A percentile compares a stretch with the other conserved stretches of the same genome.
phyloP scores from a whole-genome alignment of 1,284 basidiomycete genomes.

The Lignosus rhinocerotis region DNA sequence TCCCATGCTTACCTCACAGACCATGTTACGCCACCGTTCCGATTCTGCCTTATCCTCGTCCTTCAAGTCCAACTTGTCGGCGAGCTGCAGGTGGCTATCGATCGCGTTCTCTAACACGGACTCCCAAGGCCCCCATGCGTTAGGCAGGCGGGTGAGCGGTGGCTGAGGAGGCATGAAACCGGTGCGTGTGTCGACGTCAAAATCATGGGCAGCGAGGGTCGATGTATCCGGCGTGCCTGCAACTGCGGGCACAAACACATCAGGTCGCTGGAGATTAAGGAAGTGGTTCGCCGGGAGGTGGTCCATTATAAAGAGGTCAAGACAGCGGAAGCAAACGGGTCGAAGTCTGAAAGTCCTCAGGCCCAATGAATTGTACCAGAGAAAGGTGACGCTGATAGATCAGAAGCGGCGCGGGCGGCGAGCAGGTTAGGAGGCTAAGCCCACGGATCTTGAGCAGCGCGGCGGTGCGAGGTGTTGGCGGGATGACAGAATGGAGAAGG shows the following conservation, averaged over 20 bases:
- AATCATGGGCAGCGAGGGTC: conserved; percentile 90
- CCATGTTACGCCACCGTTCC: conserved; percentile 60
- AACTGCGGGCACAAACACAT: conserved; percentile 39
- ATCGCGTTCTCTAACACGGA: conserved; percentile 52
- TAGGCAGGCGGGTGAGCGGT: conserved; percentile 65
- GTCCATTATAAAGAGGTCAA: conserved; percentile 20
- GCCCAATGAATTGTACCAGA: background rate
- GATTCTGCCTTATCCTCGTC: conserved; percentile 47
- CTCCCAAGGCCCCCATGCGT: conserved; percentile 76
- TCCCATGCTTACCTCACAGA: conserved; percentile 53
- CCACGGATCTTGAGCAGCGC: conserved; percentile 13
- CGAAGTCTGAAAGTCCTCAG: background rate
- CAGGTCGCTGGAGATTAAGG: conserved; percentile 62
- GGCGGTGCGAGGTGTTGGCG: background rate
- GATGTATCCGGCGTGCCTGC: conserved; percentile 69
- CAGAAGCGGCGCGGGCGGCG: background rate
- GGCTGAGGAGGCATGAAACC: conserved; percentile 90
- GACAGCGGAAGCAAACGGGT: background rate
- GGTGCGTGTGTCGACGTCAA: conserved; percentile 89
- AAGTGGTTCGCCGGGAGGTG: conserved; percentile 58
- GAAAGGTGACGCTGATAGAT: background rate
- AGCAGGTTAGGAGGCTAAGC: background rate
- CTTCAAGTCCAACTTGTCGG: conserved; percentile 46
- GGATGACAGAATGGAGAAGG: background rate
- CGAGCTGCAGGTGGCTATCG: conserved; percentile 53